Conservation (phyloP, 306 rosid species). For the Cotoneaster glaucophyllus region DNA sequence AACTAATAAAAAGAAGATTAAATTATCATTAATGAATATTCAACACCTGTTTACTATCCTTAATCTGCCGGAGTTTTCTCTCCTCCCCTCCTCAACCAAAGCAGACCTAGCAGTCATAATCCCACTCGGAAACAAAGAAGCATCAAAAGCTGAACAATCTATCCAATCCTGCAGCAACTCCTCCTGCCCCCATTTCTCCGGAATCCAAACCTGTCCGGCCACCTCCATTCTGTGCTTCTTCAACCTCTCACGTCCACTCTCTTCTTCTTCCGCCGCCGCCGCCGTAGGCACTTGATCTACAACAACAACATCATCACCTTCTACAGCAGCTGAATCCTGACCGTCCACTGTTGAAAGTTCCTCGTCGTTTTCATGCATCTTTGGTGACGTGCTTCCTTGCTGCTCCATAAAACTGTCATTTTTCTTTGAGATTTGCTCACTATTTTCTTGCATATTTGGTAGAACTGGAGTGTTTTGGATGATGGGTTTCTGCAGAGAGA, state of each 20-base stretch:
- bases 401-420: not conserved
- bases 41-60: slow-evolving; percentile 60
- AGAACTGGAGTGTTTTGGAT: slow-evolving; percentile 4
- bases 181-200: slow-evolving; percentile 94
- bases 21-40: not conserved
- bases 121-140: slow-evolving; percentile 50
- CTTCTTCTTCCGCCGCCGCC: slow-evolving; percentile 17
- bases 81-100: slow-evolving; percentile 53
- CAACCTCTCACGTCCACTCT: slow-evolving; percentile 65
- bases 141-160: slow-evolving; percentile 71
- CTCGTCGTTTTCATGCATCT: slow-evolving; percentile 15
- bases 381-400: not conserved
- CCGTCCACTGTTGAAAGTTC: not conserved
- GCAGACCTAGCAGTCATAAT: slow-evolving; percentile 61
- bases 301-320: not conserved
- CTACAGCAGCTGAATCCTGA: not conserved
- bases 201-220: slow-evolving; percentile 78
- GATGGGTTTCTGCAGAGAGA: slow-evolving; percentile 2
- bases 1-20: not conserved
- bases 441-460: slow-evolving; percentile 14
- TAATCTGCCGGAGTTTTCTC: slow-evolving; percentile 32
- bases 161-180: slow-evolving; percentile 78
- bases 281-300: not conserved
- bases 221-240: slow-evolving; percentile 64
- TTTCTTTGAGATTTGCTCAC: slow-evolving; percentile 3